Evolutionary conservation across 1,284 basidiomycete species (phyloP).

Genomic region (Trametes sp.): DNA sequence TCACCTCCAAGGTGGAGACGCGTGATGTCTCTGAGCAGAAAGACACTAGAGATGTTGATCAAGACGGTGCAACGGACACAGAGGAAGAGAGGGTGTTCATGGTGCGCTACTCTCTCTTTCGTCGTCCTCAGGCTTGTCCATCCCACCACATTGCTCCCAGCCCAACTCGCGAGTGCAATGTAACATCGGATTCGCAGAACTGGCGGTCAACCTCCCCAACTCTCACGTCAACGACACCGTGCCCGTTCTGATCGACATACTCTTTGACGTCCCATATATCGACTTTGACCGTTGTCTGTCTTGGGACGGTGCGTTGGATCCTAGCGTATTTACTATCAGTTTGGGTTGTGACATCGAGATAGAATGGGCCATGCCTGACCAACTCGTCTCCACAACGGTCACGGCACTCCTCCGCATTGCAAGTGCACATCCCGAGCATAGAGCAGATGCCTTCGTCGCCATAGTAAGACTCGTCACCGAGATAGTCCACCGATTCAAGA

Average conservation of each 20-base stretch:
- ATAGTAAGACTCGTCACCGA: slow-evolving; percentile 69
- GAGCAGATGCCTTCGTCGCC: slow-evolving; percentile 56
- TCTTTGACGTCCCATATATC: slow-evolving; percentile 73
- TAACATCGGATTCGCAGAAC: slow-evolving; percentile 80
- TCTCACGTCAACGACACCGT: slow-evolving; percentile 58
- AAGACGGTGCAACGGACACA: slow-evolving; percentile 36
- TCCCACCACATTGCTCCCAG: slow-evolving; percentile 32
- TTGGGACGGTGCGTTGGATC: slow-evolving; percentile 68
- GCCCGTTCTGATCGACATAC: slow-evolving; percentile 67
- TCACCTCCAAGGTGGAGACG: slow-evolving; percentile 68
- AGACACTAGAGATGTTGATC: slow-evolving; percentile 13
- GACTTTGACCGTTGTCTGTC: slow-evolving; percentile 80
- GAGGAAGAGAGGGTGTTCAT: slow-evolving; percentile 58
- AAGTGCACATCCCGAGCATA: slow-evolving; percentile 56
- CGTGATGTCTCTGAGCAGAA: slow-evolving; percentile 37
- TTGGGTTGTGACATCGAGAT: neutral
- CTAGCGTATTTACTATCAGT: neutral
- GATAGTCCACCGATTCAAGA: slow-evolving; percentile 62
- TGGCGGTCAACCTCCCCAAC: slow-evolving; percentile 69
- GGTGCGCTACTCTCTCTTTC: slow-evolving; percentile 48
- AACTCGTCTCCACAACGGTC: slow-evolving; percentile 78
- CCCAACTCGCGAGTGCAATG: slow-evolving; percentile 74
- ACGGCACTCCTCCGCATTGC: slow-evolving; percentile 78
- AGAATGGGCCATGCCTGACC: slow-evolving; percentile 87
- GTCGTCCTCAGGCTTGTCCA: neutral